These are phyloP conservation scores for Aspergillus aculeatus DNA, from an alignment of 2,329 filamentous ascomycete genomes.

Conservation along the genomic window DNA sequence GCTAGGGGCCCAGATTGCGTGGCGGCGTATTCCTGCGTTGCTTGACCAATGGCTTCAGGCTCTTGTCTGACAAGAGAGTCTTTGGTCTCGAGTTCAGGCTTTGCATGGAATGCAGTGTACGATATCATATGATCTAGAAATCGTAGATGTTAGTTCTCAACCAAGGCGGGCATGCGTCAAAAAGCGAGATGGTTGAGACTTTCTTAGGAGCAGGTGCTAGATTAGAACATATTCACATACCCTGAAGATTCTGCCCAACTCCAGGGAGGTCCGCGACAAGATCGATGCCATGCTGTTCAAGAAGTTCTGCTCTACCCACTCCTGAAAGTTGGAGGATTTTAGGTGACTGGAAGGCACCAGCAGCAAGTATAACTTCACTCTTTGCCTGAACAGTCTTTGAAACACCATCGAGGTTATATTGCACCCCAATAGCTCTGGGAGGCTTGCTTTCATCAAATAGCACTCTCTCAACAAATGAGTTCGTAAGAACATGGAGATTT, in stretches of 20 bases:
- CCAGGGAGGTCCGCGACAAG: conserved; percentile 48
- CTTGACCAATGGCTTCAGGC: conserved; percentile 4
- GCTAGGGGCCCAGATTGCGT: conserved; percentile 6
- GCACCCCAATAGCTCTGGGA: conserved; percentile 6
- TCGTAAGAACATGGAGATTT: conserved; percentile 6
- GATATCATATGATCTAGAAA: conserved; percentile 9
- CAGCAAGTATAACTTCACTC: conserved; percentile 6
- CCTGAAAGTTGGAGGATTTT: conserved; percentile 53
- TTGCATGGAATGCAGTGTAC: conserved; percentile 11
- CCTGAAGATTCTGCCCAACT: conserved; percentile 37
- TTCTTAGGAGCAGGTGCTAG: too few species aligned
- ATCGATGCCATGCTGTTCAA: conserved; percentile 42
- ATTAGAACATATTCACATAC: too few species aligned
- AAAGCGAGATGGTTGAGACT: not conserved
- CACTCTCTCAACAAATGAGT: conserved; percentile 4
- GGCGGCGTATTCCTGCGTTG: conserved; percentile 7
- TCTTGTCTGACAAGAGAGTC: conserved; percentile 8
- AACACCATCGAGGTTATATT: not conserved
- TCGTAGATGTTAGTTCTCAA: not conserved
- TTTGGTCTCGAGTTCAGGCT: conserved; percentile 6
- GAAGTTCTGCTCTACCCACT: conserved; percentile 41
- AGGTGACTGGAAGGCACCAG: conserved; percentile 31
- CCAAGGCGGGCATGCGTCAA: not conserved
- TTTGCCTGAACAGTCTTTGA: conserved; percentile 7
- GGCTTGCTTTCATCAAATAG: conserved; percentile 5